Conservation (phyloP, 768 basidiomycete genomes). For the Pleurotus pulmonarius region DNA sequence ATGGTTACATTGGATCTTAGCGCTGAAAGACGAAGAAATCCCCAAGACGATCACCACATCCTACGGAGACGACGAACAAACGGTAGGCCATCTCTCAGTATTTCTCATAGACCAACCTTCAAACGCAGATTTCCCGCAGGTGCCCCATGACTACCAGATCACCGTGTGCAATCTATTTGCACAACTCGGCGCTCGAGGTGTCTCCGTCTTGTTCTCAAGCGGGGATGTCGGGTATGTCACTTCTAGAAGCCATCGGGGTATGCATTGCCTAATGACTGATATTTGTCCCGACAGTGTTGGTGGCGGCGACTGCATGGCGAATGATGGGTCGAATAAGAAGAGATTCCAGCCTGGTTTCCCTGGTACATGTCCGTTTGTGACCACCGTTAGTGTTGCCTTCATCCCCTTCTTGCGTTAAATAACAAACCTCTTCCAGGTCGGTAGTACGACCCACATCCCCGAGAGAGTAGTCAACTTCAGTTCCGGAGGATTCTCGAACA, state of each 20-base stretch:
- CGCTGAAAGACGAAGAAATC: conserved; percentile 22
- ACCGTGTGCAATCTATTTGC: conserved; percentile 24
- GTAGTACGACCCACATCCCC: conserved; percentile 36
- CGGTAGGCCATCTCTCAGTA: not conserved
- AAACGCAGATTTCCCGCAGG: not conserved
- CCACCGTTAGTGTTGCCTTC: conserved; percentile 7
- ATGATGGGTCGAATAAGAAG: conserved; percentile 37
- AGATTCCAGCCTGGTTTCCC: conserved; percentile 47
- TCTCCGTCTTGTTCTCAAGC: conserved; percentile 43
- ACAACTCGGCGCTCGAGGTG: conserved; percentile 44
- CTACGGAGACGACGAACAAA: conserved; percentile 46
- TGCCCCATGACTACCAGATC: not conserved
- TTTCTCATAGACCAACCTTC: not conserved
- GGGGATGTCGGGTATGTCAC: conserved; percentile 43
- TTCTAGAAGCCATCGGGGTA: not conserved
- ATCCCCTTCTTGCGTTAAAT: not conserved
- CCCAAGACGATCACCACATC: conserved; percentile 51
- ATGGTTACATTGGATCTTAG: conserved; percentile 46
- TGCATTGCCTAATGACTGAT: conserved; percentile 28
- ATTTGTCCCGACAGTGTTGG: conserved; percentile 50
- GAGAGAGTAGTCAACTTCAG: conserved; percentile 44
- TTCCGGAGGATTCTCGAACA: conserved; percentile 51
- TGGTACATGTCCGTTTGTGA: conserved; percentile 36
- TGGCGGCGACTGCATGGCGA: conserved; percentile 44
- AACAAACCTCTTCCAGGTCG: conserved; percentile 17